Conservation (phyloP, 2,329 filamentous ascomycete genomes). For the Fusarium scirpi region DNA sequence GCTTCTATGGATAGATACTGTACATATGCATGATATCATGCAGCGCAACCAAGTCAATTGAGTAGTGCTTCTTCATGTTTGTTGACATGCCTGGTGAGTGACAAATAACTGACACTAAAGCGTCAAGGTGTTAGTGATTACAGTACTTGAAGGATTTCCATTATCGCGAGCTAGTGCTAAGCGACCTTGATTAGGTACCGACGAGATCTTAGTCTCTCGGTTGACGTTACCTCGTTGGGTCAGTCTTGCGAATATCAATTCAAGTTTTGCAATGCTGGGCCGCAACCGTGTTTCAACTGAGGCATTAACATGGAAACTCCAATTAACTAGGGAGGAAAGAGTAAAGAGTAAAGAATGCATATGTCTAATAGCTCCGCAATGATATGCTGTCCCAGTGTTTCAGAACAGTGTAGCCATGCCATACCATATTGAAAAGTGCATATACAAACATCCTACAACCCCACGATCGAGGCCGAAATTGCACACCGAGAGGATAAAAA, state of each 20-base stretch:
- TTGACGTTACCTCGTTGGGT: background rate
- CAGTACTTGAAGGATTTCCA: background rate
- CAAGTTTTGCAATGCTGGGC: background rate
- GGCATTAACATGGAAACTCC: background rate
- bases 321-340: background rate
- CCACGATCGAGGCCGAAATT: background rate
- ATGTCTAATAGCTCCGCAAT: background rate
- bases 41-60: background rate
- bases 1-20: fast-evolving
- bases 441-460: background rate
- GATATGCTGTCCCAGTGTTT: background rate
- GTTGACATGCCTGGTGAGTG: background rate
- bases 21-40: background rate
- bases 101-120: background rate
- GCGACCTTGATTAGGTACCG: background rate
- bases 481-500: background rate
- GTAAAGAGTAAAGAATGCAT: background rate
- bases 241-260: background rate
- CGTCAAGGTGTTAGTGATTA: background rate
- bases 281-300: background rate
- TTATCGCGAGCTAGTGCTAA: background rate
- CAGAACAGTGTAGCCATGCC: background rate
- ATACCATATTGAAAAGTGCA: background rate
- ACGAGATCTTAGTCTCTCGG: background rate
- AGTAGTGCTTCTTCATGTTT: background rate